phyloP scores from a whole-genome alignment of 768 basidiomycete genomes.

The Astraeus odoratus region DNA sequence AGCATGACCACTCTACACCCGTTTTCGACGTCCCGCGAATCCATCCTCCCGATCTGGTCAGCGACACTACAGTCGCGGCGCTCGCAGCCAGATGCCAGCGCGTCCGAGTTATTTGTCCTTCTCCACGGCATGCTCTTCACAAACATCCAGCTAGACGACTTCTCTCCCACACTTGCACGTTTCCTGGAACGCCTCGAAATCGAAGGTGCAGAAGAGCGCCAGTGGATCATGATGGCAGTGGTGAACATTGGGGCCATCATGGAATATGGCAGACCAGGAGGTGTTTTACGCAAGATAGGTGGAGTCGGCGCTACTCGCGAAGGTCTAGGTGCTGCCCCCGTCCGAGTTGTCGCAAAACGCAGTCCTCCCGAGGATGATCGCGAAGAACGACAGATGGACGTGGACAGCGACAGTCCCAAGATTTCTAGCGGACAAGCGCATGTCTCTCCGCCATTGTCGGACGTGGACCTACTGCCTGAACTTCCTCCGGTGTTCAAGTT shows the following conservation, averaged over 20 bases:
- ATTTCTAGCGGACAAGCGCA: conserved; percentile 13
- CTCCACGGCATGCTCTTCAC: conserved; percentile 98
- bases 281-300: conserved; percentile 61
- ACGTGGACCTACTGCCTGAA: conserved; percentile 35
- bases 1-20: conserved; percentile 92
- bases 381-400: conserved; percentile 57
- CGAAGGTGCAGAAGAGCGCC: conserved; percentile 72
- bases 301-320: conserved; percentile 37
- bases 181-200: conserved; percentile 83
- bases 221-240: conserved; percentile 97
- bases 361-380: conserved; percentile 28
- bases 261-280: conserved; percentile 78
- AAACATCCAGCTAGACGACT: conserved; percentile 90
- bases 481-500: conserved; percentile 62
- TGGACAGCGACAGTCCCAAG: conserved; percentile 43
- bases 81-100: conserved; percentile 64
- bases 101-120: conserved; percentile 79
- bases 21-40: conserved; percentile 83
- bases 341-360: conserved; percentile 50
- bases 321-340: conserved; percentile 25
- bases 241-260: conserved; percentile 76
- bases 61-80: conserved; percentile 55
- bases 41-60: conserved; percentile 86
- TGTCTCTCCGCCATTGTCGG: conserved; percentile 22
- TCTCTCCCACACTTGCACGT: conserved; percentile 70